Evolutionary conservation across 208 protist species (phyloP).

Genomic region (Naegleria lovaniensis): DNA sequence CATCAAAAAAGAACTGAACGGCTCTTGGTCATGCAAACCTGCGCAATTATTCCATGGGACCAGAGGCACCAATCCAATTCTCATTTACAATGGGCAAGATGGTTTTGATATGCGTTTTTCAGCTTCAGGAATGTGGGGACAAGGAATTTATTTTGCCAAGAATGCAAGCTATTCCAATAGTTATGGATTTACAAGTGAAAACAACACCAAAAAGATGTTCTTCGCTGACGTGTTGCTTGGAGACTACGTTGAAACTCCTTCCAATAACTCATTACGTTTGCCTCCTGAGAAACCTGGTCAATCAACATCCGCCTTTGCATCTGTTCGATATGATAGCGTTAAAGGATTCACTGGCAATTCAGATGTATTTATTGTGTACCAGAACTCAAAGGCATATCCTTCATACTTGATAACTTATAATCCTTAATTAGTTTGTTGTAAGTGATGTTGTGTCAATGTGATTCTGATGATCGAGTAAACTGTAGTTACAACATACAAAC

Average conservation of each 20-base stretch:
- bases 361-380: slow-evolving; percentile 29
- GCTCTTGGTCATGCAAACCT: not conserved
- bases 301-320: not conserved
- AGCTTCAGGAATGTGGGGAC: slow-evolving; percentile 21
- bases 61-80: not conserved
- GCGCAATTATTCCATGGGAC: not conserved
- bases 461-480: too few relatives aligned
- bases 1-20: not conserved
- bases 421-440: not conserved
- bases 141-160: slow-evolving; percentile 23
- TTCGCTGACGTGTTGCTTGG: not conserved
- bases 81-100: not conserved
- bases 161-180: slow-evolving; percentile 26
- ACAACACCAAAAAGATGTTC: not conserved
- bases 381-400: slow-evolving; percentile 15
- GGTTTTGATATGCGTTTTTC: slow-evolving; percentile 25
- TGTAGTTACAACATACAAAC: too few relatives aligned
- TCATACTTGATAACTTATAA: slow-evolving; percentile 25
- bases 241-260: not conserved
- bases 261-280: not conserved
- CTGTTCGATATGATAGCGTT: slow-evolving; percentile 31
- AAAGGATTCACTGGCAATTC: slow-evolving; percentile 12
- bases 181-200: not conserved
- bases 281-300: not conserved
- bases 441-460: too few relatives aligned